Evolutionary conservation across 257 asterid genomes (phyloP).

Genomic region (Nicotiana noctiflora): DNA sequence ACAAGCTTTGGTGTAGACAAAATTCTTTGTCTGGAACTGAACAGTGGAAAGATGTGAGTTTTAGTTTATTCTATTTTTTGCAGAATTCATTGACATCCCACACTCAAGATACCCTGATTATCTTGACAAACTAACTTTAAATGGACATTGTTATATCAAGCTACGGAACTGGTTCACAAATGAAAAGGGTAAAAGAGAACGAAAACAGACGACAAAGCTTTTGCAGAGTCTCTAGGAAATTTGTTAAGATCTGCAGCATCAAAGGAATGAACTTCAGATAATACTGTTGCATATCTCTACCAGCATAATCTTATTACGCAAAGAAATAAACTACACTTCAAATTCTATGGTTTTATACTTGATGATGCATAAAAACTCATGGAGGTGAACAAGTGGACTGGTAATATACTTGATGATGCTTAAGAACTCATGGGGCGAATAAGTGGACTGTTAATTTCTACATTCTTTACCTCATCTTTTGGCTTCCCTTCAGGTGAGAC

Average conservation of each 20-base stretch:
- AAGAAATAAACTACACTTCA: not conserved
- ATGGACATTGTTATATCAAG: not conserved
- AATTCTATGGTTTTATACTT: not conserved
- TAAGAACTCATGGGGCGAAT: not conserved
- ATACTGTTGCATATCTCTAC: not conserved
- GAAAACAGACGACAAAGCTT: not conserved
- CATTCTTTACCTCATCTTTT: conserved; percentile 64
- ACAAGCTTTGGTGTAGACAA: not conserved
- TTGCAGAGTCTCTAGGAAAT: not conserved
- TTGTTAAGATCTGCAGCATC: not conserved
- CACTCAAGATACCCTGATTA: not conserved
- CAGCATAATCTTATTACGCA: not conserved
- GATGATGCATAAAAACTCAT: not conserved
- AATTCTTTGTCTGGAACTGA: not conserved
- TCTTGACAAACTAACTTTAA: not conserved
- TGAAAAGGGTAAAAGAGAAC: not conserved
- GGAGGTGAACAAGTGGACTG: not conserved
- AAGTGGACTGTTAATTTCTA: not conserved
- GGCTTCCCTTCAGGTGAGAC: conserved; percentile 53
- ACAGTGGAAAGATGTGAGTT: not conserved
- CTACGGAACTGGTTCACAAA: not conserved
- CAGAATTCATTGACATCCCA: not conserved
- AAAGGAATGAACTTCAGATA: not conserved
- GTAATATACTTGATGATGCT: not conserved
- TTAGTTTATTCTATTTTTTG: not conserved